phyloP scores from a whole-genome alignment of 2,329 filamentous ascomycete genomes.

The Exophiala calicioides region DNA sequence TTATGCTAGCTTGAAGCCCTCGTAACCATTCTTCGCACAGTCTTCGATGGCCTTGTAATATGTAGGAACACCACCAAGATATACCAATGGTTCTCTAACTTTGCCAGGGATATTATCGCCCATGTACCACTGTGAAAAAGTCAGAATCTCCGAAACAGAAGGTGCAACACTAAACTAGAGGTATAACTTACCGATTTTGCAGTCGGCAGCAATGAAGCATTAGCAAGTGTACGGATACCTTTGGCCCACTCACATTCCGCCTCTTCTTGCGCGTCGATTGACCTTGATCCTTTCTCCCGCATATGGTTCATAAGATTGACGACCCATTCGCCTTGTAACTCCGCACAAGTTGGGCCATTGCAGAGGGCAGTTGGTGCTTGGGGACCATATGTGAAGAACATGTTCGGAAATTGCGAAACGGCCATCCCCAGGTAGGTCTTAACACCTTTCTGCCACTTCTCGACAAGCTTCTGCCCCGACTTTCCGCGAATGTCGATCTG shows the following conservation, averaged over 20 bases:
- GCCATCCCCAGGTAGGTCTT: conserved; percentile 45
- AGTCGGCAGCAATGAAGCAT: too few species aligned
- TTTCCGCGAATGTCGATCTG: conserved; percentile 42
- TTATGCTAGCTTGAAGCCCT: too few species aligned
- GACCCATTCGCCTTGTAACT: conserved; percentile 58
- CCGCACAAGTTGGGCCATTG: conserved; percentile 53
- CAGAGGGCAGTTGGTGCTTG: conserved; percentile 52
- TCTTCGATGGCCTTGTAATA: too few species aligned
- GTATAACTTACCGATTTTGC: too few species aligned
- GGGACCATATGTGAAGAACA: conserved; percentile 56
- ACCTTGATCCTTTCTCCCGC: not conserved
- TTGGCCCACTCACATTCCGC: conserved; percentile 15
- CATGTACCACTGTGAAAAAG: too few species aligned
- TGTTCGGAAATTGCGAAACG: conserved; percentile 47
- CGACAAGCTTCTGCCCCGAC: conserved; percentile 37
- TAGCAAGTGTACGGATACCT: too few species aligned
- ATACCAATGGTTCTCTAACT: too few species aligned
- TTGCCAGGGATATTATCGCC: too few species aligned
- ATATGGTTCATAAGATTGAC: conserved; percentile 7
- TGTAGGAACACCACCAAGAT: too few species aligned
- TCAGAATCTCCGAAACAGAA: too few species aligned
- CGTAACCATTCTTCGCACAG: too few species aligned
- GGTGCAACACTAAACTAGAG: too few species aligned
- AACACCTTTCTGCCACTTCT: conserved; percentile 39
- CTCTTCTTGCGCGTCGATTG: conserved; percentile 8